Conservation (phyloP, 163 green algal species). For the Chloromonas sp. region DNA sequence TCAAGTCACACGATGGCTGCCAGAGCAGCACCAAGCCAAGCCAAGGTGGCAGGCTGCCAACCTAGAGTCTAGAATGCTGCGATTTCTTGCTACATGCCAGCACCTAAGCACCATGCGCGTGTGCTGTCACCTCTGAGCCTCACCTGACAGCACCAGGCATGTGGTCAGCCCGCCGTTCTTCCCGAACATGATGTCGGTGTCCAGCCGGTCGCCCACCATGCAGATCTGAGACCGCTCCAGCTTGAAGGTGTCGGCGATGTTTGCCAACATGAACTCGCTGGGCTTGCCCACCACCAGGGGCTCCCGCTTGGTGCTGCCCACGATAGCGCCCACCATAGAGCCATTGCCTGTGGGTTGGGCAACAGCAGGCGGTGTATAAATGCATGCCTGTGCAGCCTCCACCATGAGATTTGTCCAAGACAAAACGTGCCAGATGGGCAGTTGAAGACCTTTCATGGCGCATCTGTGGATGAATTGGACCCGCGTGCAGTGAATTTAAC, state of each 20-base stretch:
- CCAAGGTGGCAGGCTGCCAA: not conserved
- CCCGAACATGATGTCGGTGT: constrained; percentile 99
- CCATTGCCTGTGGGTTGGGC: constrained; percentile 71
- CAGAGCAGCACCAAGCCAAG: not conserved
- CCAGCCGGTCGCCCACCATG: constrained; percentile 86
- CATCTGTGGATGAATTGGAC: too few relatives aligned
- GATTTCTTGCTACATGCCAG: not conserved
- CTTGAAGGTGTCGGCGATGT: constrained; percentile 62
- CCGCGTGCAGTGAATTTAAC: too few relatives aligned
- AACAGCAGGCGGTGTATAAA: not conserved
- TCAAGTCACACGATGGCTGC: too few relatives aligned
- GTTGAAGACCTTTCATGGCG: too few relatives aligned
- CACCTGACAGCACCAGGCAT: constrained; percentile 90
- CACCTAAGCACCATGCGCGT: not conserved
- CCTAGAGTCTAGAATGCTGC: not conserved
- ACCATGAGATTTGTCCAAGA: too few relatives aligned
- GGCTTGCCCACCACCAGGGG: constrained; percentile 94
- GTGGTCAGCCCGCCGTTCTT: constrained; percentile 92
- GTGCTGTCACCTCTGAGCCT: not conserved
- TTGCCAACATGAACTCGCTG: constrained; percentile 84
- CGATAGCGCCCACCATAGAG: constrained; percentile 79
- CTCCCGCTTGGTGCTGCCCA: constrained; percentile 84
- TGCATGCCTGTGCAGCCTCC: not conserved
- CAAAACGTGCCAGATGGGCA: too few relatives aligned
- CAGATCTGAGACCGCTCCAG: constrained; percentile 22